phyloP scores from a whole-genome alignment of 768 basidiomycete genomes.

The Boletellus ananas region DNA sequence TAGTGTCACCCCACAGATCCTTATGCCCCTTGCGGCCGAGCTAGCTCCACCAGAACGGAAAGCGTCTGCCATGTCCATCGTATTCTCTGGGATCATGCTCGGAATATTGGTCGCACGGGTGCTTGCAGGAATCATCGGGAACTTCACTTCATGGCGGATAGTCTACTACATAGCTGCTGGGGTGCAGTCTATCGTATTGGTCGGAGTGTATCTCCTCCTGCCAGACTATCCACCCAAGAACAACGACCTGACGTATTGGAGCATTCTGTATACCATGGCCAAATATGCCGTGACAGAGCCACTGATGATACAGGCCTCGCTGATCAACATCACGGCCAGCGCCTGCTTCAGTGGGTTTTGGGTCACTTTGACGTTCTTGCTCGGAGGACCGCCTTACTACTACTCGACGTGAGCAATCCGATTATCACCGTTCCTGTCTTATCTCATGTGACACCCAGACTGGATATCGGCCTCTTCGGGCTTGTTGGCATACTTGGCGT shows the following conservation, averaged over 20 bases:
- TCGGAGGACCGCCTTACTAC: constrained; percentile 70
- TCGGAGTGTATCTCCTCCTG: constrained; percentile 59
- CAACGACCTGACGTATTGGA: constrained; percentile 55
- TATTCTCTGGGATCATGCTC: constrained; percentile 62
- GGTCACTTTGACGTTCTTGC: constrained; percentile 79
- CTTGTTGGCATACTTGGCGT: constrained; percentile 72
- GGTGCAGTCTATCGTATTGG: constrained; percentile 55
- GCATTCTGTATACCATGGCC: constrained; percentile 73
- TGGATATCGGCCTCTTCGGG: constrained; percentile 69
- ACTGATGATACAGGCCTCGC: constrained; percentile 61
- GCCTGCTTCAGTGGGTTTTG: constrained; percentile 62
- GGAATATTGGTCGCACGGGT: constrained; percentile 75
- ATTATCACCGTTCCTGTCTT: not conserved
- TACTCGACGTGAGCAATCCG: constrained; percentile 56
- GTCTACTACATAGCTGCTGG: constrained; percentile 79
- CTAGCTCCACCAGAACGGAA: constrained; percentile 71
- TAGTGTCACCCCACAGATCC: constrained; percentile 73
- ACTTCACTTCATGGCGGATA: constrained; percentile 67
- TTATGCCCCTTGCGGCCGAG: constrained; percentile 76
- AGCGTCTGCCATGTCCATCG: constrained; percentile 73
- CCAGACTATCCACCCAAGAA: constrained; percentile 86
- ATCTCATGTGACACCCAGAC: constrained; percentile 24
- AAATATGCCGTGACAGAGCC: constrained; percentile 78
- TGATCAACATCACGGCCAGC: constrained; percentile 57
- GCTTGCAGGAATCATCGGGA: constrained; percentile 68